Conservation (phyloP, 768 basidiomycete species). For the Boletellus ananiceps region DNA sequence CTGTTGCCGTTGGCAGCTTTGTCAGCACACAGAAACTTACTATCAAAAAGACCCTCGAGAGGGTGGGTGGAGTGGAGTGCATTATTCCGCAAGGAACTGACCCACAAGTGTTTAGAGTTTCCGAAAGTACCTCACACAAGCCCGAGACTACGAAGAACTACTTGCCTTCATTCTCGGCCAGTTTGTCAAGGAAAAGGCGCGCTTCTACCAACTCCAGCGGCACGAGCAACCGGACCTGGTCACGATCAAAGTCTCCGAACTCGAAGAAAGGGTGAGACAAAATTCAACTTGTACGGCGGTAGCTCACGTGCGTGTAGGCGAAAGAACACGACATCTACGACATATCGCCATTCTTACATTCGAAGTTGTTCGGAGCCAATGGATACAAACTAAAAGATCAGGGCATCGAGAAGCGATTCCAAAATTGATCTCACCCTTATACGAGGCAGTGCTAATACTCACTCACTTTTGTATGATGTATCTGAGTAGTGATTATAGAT, state of each 20-base stretch:
- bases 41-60: constrained; percentile 95
- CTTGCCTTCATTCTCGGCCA: constrained; percentile 92
- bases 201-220: constrained; percentile 73
- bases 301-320: constrained; percentile 48
- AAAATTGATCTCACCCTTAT: constrained; percentile 24
- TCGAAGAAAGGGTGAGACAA: constrained; percentile 76
- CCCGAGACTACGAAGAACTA: constrained; percentile 93
- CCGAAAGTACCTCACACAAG: constrained; percentile 95
- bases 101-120: constrained; percentile 57
- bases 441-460: neutral
- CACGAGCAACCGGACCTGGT: constrained; percentile 77
- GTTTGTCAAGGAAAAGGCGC: constrained; percentile 87
- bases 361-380: constrained; percentile 80
- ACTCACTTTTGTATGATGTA: constrained; percentile 12
- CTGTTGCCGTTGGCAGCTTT: constrained; percentile 92
- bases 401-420: constrained; percentile 73
- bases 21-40: constrained; percentile 97
- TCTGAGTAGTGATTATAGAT: constrained; percentile 30
- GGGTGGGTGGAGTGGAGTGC: constrained; percentile 44
- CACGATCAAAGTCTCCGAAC: constrained; percentile 69
- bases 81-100: constrained; percentile 8
- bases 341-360: constrained; percentile 76
- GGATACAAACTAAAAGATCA: constrained; percentile 73
- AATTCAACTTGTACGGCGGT: neutral
- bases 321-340: constrained; percentile 98